These are phyloP conservation scores for Xerocomellus chrysenteron DNA, from an alignment of 768 basidiomycete genomes.

Conservation along the genomic window DNA sequence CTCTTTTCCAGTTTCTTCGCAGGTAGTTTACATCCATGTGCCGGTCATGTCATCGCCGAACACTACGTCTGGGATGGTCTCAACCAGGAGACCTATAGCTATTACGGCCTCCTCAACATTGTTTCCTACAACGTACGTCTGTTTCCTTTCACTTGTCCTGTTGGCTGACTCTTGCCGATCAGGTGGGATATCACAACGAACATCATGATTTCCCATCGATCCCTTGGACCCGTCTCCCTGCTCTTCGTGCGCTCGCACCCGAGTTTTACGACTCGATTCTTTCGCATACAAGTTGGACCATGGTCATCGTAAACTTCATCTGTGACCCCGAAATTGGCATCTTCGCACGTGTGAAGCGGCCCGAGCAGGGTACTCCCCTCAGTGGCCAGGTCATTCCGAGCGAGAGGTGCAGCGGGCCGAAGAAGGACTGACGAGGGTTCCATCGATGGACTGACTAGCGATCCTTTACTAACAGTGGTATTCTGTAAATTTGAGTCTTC, in stretches of 20 bases:
- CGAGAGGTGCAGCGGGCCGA: conserved; percentile 3
- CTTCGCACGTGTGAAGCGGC: conserved; percentile 82
- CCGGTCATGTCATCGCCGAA: conserved; percentile 97
- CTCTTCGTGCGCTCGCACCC: conserved; percentile 76
- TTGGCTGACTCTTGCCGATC: conserved; percentile 1
- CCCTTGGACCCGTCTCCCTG: conserved; percentile 91
- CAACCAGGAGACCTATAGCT: conserved; percentile 94
- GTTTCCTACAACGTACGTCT: conserved; percentile 89
- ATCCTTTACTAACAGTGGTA: conserved; percentile 7
- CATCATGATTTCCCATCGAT: conserved; percentile 99
- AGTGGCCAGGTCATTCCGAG: conserved; percentile 20
- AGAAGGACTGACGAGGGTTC: conserved; percentile 16
- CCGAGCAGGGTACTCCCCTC: conserved; percentile 39
- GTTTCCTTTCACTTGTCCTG: neutral
- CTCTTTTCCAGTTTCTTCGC: conserved; percentile 93
- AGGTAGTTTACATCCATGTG: conserved; percentile 92
- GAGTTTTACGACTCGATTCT: conserved; percentile 92
- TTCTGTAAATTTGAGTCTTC: no score
- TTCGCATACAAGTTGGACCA: conserved; percentile 89
- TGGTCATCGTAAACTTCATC: conserved; percentile 94
- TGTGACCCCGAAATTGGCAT: conserved; percentile 86
- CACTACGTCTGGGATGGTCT: conserved; percentile 94
- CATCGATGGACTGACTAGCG: conserved; percentile 1
- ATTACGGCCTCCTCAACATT: conserved; percentile 89
- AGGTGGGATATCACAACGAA: conserved; percentile 99